Evolutionary conservation across 2,329 filamentous ascomycete species (phyloP).

Genomic region (Chaetomium sp.): DNA sequence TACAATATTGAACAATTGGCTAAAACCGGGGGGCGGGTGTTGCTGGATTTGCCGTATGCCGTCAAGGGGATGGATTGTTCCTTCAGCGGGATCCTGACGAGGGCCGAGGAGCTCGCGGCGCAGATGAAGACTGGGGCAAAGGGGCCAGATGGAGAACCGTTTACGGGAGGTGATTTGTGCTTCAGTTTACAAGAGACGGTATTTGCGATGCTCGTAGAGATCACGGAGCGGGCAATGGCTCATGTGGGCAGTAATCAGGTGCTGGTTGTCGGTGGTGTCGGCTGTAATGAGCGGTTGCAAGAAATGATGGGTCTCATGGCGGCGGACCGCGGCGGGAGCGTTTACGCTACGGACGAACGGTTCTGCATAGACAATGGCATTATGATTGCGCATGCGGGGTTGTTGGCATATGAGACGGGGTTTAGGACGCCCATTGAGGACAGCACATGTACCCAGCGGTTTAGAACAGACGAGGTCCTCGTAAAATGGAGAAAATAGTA

Average conservation of each 20-base stretch:
- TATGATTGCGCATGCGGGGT: conserved; percentile 96
- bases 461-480: conserved; percentile 74
- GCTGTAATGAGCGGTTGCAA: conserved; percentile 89
- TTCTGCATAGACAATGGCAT: conserved; percentile 99
- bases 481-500: conserved; percentile 65
- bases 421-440: conserved; percentile 71
- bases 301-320: conserved; percentile 99
- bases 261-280: conserved; percentile 90
- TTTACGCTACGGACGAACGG: conserved; percentile 91
- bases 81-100: conserved; percentile 85
- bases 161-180: conserved; percentile 81
- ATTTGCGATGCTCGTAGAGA: conserved; percentile 96
- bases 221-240: conserved; percentile 96
- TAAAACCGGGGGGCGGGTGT: conserved; percentile 57
- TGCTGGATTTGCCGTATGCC: conserved; percentile 87
- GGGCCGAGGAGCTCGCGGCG: conserved; percentile 71
- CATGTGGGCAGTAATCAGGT: conserved; percentile 90
- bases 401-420: conserved; percentile 77
- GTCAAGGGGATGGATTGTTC: conserved; percentile 99
- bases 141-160: conserved; percentile 44
- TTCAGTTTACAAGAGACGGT: conserved; percentile 94
- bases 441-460: conserved; percentile 77
- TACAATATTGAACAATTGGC: conserved; percentile 98
- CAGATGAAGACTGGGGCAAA: conserved; percentile 47
- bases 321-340: conserved; percentile 74